phyloP scores from a whole-genome alignment of 164 flowering plant genomes.

The Liriodendron chinense region DNA sequence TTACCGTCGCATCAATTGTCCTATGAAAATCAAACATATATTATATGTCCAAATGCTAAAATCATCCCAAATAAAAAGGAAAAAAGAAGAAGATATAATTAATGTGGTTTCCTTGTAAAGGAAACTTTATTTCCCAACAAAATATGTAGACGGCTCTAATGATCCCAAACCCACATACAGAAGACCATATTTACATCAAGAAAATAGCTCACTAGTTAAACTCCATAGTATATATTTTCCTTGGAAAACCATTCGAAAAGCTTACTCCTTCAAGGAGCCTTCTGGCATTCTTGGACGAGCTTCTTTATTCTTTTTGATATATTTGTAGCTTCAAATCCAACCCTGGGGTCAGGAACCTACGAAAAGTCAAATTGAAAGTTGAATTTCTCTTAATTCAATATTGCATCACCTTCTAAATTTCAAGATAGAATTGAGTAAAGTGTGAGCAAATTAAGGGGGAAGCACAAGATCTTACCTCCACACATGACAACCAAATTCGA shows the following conservation, averaged over 20 bases:
- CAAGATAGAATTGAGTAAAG: background rate
- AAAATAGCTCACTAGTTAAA: background rate
- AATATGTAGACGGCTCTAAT: background rate
- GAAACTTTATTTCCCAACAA: background rate
- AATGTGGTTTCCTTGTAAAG: background rate
- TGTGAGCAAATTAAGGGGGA: too few species aligned
- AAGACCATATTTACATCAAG: background rate
- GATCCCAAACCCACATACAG: background rate
- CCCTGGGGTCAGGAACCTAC: conserved; percentile 30
- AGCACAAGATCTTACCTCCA: too few species aligned
- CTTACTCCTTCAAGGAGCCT: background rate
- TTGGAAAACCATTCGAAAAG: background rate
- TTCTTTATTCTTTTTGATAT: conserved; percentile 36
- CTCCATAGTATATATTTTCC: background rate
- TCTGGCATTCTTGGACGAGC: conserved; percentile 19
- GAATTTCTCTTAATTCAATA: background rate
- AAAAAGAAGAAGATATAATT: background rate
- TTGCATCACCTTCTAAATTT: background rate
- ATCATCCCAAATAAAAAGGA: background rate
- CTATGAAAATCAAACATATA: too few species aligned
- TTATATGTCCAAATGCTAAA: background rate
- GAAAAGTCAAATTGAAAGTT: conserved; percentile 1
- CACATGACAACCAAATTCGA: too few species aligned
- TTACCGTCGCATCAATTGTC: too few species aligned
- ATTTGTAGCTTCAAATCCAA: conserved; percentile 26